These are phyloP conservation scores for Cubamyces sp. DNA, from an alignment of 768 basidiomycete species.

Conservation along the genomic window DNA sequence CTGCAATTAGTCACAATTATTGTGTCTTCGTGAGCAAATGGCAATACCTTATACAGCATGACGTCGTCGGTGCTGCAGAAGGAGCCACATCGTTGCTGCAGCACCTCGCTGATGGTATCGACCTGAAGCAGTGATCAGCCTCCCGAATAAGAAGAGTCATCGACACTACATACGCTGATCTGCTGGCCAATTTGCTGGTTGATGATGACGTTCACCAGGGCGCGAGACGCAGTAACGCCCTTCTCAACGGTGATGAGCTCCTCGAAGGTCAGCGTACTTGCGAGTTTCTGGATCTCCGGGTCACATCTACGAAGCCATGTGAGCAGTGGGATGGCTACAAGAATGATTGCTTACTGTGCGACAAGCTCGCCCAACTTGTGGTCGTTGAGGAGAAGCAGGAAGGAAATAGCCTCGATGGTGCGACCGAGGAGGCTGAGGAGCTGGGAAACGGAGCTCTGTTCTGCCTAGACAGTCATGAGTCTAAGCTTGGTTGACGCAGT, in stretches of 20 bases:
- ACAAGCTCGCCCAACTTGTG: constrained; percentile 88
- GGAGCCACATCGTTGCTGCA: constrained; percentile 93
- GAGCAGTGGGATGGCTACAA: constrained; percentile 12
- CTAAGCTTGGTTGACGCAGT: not conserved
- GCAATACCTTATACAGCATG: constrained; percentile 86
- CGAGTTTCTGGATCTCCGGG: constrained; percentile 65
- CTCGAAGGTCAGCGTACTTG: constrained; percentile 78
- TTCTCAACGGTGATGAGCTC: constrained; percentile 83
- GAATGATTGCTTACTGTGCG: constrained; percentile 59
- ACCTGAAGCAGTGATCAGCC: constrained; percentile 53
- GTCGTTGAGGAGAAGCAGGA: constrained; percentile 89
- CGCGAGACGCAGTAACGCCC: constrained; percentile 87
- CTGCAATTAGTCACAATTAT: not conserved
- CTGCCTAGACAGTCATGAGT: constrained; percentile 54
- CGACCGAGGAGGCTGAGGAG: constrained; percentile 75
- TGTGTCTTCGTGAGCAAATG: not conserved
- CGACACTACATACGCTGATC: constrained; percentile 72
- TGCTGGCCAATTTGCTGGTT: constrained; percentile 98
- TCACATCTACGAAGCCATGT: constrained; percentile 62
- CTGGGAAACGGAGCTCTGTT: constrained; percentile 82
- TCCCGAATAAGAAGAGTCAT: not conserved
- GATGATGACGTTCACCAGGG: constrained; percentile 92
- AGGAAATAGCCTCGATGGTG: constrained; percentile 93
- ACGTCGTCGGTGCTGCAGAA: constrained; percentile 99
- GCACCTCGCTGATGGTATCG: constrained; percentile 92